These are phyloP conservation scores for Scutellaria barbata DNA, from an alignment of 257 asterid genomes.

Conservation along the genomic window DNA sequence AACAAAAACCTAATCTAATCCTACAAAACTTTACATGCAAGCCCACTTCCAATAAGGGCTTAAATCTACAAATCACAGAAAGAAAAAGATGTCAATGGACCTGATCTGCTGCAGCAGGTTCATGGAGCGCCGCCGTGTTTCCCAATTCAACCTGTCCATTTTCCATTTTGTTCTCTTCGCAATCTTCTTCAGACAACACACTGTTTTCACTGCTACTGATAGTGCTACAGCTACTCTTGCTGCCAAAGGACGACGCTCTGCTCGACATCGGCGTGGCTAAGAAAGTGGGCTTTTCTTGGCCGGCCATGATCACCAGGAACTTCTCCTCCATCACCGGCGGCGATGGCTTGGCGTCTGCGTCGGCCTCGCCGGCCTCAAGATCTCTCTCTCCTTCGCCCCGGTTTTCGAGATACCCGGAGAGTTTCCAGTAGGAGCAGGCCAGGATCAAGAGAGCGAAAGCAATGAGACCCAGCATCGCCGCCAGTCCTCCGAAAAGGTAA, in stretches of 20 bases:
- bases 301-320: constrained; percentile 87
- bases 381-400: constrained; percentile 49
- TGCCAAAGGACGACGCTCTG: constrained; percentile 72
- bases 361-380: constrained; percentile 55
- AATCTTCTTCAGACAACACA: constrained; percentile 36
- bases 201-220: constrained; percentile 35
- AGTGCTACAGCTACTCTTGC: constrained; percentile 41
- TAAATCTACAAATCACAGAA: constrained; percentile 6
- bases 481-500: constrained; percentile 86
- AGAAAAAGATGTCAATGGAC: constrained; percentile 29
- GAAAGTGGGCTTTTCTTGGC: constrained; percentile 80
- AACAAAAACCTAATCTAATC: constrained; percentile 6
- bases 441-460: constrained; percentile 84
- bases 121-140: constrained; percentile 18
- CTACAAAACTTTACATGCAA: not conserved
- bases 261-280: constrained; percentile 82
- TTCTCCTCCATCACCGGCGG: constrained; percentile 69
- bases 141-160: constrained; percentile 33
- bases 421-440: constrained; percentile 86
- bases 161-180: constrained; percentile 31
- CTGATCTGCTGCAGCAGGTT: constrained; percentile 16
- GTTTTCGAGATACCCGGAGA: constrained; percentile 58
- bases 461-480: constrained; percentile 88
- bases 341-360: constrained; percentile 33
- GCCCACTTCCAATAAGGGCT: no score